Percentiles rank a stretch among this genome's conserved stretches.
Evolutionary conservation across 2,329 filamentous ascomycete species (phyloP).

Genomic region (Microcyclospora tardicrescens): DNA sequence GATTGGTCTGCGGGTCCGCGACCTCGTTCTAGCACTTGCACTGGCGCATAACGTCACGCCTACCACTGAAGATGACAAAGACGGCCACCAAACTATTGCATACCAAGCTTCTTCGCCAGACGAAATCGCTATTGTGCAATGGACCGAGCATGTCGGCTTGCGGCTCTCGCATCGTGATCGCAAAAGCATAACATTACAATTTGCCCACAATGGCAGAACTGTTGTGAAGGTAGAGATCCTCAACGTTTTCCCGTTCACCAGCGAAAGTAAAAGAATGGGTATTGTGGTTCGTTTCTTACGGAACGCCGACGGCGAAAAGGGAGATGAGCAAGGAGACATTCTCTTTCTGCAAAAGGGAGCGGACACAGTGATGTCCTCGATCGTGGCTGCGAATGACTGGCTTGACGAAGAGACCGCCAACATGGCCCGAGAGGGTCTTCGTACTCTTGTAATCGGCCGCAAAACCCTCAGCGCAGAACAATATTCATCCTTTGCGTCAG

Average conservation of each 20-base stretch:
- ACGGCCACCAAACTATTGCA: slow-evolving; percentile 62
- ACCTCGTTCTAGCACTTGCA: slow-evolving; percentile 82
- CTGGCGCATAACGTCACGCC: slow-evolving; percentile 97
- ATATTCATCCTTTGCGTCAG: slow-evolving; percentile 65
- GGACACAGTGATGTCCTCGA: slow-evolving; percentile 94
- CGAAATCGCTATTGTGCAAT: slow-evolving; percentile 93
- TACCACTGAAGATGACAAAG: slow-evolving; percentile 61
- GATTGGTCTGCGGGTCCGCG: slow-evolving; percentile 83
- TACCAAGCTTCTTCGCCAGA: slow-evolving; percentile 97
- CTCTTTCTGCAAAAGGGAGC: slow-evolving; percentile 99
- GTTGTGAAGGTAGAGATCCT: slow-evolving; percentile 80
- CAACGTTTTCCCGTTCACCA: slow-evolving; percentile 94
- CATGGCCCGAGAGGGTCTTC: slow-evolving; percentile 92
- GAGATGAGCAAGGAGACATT: slow-evolving; percentile 57
- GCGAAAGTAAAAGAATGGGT: slow-evolving; percentile 95
- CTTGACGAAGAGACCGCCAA: slow-evolving; percentile 98
- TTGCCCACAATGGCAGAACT: slow-evolving; percentile 55
- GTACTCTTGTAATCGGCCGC: slow-evolving; percentile 88
- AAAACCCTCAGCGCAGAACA: slow-evolving; percentile 67
- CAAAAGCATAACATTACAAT: slow-evolving; percentile 70
- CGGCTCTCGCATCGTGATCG: slow-evolving; percentile 76
- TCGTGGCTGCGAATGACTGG: slow-evolving; percentile 95
- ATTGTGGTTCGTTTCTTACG: slow-evolving; percentile 76
- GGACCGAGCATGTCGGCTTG: slow-evolving; percentile 86
- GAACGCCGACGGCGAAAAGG: slow-evolving; percentile 30